phyloP scores from a whole-genome alignment of 1,284 basidiomycete genomes.

The Testicularia cyperi region DNA sequence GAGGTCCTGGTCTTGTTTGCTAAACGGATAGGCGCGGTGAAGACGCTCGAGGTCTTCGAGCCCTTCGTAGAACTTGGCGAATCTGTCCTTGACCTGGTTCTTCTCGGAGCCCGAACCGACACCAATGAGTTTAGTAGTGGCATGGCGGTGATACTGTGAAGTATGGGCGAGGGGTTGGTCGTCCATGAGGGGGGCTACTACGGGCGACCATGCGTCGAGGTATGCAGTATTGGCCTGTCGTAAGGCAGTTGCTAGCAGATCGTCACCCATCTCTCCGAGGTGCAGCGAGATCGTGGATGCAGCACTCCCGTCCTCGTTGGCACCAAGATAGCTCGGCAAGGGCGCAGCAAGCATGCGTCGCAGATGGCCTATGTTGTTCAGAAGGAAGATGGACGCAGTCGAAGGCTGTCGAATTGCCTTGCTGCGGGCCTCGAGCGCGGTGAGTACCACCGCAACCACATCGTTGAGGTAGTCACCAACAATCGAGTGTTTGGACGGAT shows the following conservation, averaged over 20 bases:
- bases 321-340: conserved; percentile 13
- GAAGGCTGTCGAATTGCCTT: conserved; percentile 47
- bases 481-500: conserved; percentile 30
- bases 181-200: conserved; percentile 51
- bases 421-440: conserved; percentile 44
- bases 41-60: conserved; percentile 49
- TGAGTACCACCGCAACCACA: conserved; percentile 37
- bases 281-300: conserved; percentile 25
- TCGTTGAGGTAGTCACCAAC: conserved; percentile 46
- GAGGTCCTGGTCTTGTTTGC: conserved; percentile 43
- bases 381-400: conserved; percentile 50
- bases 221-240: conserved; percentile 46
- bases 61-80: conserved; percentile 52
- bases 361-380: conserved; percentile 52
- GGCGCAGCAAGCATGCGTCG: conserved; percentile 25
- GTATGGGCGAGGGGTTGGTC: conserved; percentile 23
- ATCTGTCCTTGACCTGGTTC: conserved; percentile 52
- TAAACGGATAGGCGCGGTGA: conserved; percentile 51
- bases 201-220: conserved; percentile 52
- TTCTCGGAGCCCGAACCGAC: conserved; percentile 46
- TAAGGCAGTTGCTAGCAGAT: conserved; percentile 38
- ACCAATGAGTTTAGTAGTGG: conserved; percentile 42
- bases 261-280: conserved; percentile 43
- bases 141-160: conserved; percentile 32
- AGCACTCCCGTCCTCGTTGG: conserved; percentile 11